Evolutionary conservation across 352 stramenopile genomes (phyloP).

Genomic region (Aphanomyces cochlioides): DNA sequence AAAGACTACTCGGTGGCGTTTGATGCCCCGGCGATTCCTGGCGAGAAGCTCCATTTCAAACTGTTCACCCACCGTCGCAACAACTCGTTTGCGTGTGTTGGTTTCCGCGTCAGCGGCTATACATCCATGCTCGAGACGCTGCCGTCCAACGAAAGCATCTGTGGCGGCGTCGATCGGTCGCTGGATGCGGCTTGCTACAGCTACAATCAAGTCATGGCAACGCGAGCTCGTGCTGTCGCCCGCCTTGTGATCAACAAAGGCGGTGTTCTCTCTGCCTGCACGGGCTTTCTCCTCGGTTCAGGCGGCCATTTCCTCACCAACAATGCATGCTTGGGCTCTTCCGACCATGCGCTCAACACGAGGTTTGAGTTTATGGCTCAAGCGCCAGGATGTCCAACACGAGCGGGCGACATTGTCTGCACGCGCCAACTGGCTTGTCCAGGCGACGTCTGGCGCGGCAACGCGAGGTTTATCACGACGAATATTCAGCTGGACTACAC

Average conservation of each 20-base stretch:
- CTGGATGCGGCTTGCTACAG: conserved; percentile 53
- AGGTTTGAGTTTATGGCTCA: conserved; percentile 63
- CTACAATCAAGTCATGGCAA: conserved; percentile 48
- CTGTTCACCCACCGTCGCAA: conserved; percentile 13
- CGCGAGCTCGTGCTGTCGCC: conserved; percentile 47
- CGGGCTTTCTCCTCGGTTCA: conserved; percentile 56
- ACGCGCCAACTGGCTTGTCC: conserved; percentile 37
- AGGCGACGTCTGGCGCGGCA: conserved; percentile 37
- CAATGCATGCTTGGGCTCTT: conserved; percentile 54
- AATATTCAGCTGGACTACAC: conserved; percentile 55
- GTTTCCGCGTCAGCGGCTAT: conserved; percentile 7
- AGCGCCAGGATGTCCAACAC: conserved; percentile 38
- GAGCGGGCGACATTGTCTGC: conserved; percentile 32
- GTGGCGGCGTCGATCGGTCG: conserved; percentile 5
- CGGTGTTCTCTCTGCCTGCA: conserved; percentile 37
- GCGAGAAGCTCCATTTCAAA: neutral
- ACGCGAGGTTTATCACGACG: conserved; percentile 43
- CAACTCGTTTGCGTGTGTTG: neutral
- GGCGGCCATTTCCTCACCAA: conserved; percentile 65
- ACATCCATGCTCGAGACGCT: neutral
- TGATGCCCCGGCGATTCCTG: conserved; percentile 4
- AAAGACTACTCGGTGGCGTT: neutral
- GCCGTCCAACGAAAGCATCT: conserved; percentile 1
- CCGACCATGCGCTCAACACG: conserved; percentile 43
- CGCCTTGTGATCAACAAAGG: conserved; percentile 48